Evolutionary conservation across 306 rosid species (phyloP), one percentile per base, ranked within the genome.

Genomic region (Sesbania bispinosa): DNA sequence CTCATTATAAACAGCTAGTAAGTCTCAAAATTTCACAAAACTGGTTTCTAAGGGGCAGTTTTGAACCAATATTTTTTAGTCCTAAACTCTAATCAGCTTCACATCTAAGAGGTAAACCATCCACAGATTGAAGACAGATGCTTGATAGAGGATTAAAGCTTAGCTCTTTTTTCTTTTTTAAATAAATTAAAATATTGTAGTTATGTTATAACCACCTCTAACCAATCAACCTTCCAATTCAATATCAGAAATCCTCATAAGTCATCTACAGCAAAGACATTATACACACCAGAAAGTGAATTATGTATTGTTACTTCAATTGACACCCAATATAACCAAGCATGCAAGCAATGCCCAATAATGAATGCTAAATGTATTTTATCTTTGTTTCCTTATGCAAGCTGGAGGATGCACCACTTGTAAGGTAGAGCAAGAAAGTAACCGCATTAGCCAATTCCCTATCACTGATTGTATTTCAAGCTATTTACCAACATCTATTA

Each of bases 61-160:
- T 60, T 48, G 21, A 38, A 45, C 42, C 71, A 59, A 35, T 38
- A 67, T 4, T 45, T 36, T 66, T 13, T 42, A 27, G 42, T 50
- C 76, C 73, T 26, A 26, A 75, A 24, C 52, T 58, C 11, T 41
- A 48, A 58, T 29, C 20, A 74, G 75, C 18, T 38, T 26, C 30
- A 13, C 58, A 59, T 75, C 29, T 13, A 23, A 68, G 77, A 55
- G 6, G 43, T 21, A 50, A n/a, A 75, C n/a, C 62, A 58, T 76
- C 39, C 41, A 39, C 60, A 58, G 18, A 39, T 30, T 50, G 45
- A 63, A 65, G 53, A 52, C 5, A 43, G 58, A 69, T 69, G 48
- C 32, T 46, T 8, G 15, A 36, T 33, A 52, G 26, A 32, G 66
- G 32, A 58, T 46, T 29, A 72, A 32, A 10, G 61, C 62, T 27